Conservation (phyloP, 306 rosid species). For the Acacia crassicarpa region DNA sequence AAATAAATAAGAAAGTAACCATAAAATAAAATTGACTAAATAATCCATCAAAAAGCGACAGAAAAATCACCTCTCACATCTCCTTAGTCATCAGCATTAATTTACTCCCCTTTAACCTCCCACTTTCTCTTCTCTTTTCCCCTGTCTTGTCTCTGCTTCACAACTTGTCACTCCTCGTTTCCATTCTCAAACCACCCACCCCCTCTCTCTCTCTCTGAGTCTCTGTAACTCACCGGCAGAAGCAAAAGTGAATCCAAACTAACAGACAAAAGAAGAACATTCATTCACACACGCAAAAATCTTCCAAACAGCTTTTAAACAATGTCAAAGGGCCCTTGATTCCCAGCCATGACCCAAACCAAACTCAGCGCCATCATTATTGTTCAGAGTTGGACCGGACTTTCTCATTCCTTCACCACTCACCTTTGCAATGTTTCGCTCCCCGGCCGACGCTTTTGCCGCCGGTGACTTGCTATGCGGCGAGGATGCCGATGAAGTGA, state of each 20-base stretch:
- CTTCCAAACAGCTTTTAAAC: background rate
- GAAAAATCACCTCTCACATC: conserved; percentile 4
- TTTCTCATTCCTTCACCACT: background rate
- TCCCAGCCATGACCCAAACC: conserved; percentile 38
- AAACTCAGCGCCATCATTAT: background rate
- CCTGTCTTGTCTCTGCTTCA: conserved; percentile 15
- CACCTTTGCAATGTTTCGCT: conserved; percentile 27
- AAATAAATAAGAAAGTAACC: background rate
- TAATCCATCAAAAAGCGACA: conserved; percentile 13
- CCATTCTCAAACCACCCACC: background rate
- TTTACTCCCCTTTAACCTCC: background rate
- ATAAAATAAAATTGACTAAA: background rate
- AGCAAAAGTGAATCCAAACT: background rate
- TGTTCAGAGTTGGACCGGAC: background rate
- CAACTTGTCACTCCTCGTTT: conserved; percentile 16
- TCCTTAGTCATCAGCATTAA: conserved; percentile 22
- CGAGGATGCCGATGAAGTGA: conserved; percentile 22
- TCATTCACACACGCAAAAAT: background rate
- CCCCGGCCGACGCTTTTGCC: conserved; percentile 23
- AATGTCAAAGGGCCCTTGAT: conserved; percentile 34
- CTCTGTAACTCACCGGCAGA: background rate
- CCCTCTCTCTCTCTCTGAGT: background rate
- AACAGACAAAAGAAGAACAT: conserved; percentile 33
- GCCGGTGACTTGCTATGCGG: conserved; percentile 27
- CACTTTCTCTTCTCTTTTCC: background rate